A percentile compares a stretch with the other conserved stretches of the same genome.
phyloP scores from a whole-genome alignment of 2,329 filamentous ascomycete genomes.

The Botrytis fragariae region DNA sequence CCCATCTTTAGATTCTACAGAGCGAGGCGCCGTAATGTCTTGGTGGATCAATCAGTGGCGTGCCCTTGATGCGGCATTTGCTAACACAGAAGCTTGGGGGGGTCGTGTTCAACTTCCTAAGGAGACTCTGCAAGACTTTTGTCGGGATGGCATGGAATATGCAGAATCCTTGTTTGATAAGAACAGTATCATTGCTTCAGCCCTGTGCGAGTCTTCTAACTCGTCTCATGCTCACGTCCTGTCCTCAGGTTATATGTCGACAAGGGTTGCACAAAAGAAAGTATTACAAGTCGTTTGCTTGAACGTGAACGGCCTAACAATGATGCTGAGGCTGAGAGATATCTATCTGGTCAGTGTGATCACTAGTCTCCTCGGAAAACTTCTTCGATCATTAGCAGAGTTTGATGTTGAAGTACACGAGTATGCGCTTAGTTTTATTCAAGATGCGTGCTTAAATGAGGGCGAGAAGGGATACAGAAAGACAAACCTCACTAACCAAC shows the following conservation, averaged over 20 bases:
- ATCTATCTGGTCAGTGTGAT: conserved; percentile 79
- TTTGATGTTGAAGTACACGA: conserved; percentile 69
- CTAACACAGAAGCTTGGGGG: conserved; percentile 82
- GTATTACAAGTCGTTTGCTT: conserved; percentile 64
- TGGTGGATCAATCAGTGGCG: conserved; percentile 89
- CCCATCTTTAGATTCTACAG: conserved; percentile 27
- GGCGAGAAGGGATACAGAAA: conserved; percentile 58
- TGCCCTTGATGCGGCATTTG: conserved; percentile 75
- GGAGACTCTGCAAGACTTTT: conserved; percentile 81
- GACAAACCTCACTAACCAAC: conserved; percentile 77
- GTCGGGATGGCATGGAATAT: conserved; percentile 91
- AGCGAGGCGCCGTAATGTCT: conserved; percentile 49
- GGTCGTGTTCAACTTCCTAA: conserved; percentile 51
- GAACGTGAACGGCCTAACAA: conserved; percentile 68
- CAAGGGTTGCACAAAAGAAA: conserved; percentile 45
- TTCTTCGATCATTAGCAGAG: conserved; percentile 77
- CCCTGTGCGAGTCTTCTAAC: conserved; percentile 43
- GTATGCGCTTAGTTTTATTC: conserved; percentile 58
- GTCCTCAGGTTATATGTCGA: conserved; percentile 29
- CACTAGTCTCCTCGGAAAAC: conserved; percentile 78
- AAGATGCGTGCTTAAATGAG: conserved; percentile 59
- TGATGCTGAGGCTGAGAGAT: conserved; percentile 89
- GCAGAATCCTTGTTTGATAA: conserved; percentile 82
- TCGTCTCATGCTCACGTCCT: conserved; percentile 33
- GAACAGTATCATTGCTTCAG: conserved; percentile 71